These are phyloP conservation scores for Cenchrus purpureus DNA, from an alignment of 176 grass and related monocot genomes.

Conservation along the genomic window DNA sequence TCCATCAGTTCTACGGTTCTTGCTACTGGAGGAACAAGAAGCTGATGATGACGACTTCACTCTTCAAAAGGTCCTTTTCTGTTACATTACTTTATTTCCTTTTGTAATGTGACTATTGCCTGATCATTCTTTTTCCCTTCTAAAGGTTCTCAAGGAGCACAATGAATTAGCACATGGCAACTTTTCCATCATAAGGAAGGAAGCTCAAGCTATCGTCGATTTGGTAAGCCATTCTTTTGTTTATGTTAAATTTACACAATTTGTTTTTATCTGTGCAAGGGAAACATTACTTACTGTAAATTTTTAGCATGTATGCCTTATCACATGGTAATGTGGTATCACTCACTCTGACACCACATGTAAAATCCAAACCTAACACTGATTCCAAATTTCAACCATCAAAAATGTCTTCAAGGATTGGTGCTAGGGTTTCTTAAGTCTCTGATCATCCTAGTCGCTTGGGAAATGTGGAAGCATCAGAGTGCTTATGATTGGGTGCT, in stretches of 20 bases:
- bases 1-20: constrained; percentile 69
- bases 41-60: constrained; percentile 80
- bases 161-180: constrained; percentile 71
- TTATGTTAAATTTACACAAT: constrained; percentile 11
- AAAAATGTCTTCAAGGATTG: too few relatives aligned
- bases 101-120: neutral
- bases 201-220: constrained; percentile 82
- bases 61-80: constrained; percentile 78
- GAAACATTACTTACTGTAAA: constrained; percentile 16
- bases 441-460: too few relatives aligned
- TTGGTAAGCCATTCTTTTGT: constrained; percentile 62
- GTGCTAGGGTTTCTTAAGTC: too few relatives aligned
- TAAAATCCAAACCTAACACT: neutral
- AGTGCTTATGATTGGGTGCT: too few relatives aligned
- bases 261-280: constrained; percentile 24
- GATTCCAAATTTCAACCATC: neutral
- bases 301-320: neutral
- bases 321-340: neutral
- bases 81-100: constrained; percentile 8
- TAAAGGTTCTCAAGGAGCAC: constrained; percentile 85
- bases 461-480: too few relatives aligned
- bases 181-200: constrained; percentile 93
- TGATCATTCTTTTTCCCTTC: constrained; percentile 34
- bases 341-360: neutral
- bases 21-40: constrained; percentile 87